Evolutionary conservation across 306 rosid species (phyloP), one percentile per base, ranked within the genome.

Genomic region (Phaseolus lunatus): DNA sequence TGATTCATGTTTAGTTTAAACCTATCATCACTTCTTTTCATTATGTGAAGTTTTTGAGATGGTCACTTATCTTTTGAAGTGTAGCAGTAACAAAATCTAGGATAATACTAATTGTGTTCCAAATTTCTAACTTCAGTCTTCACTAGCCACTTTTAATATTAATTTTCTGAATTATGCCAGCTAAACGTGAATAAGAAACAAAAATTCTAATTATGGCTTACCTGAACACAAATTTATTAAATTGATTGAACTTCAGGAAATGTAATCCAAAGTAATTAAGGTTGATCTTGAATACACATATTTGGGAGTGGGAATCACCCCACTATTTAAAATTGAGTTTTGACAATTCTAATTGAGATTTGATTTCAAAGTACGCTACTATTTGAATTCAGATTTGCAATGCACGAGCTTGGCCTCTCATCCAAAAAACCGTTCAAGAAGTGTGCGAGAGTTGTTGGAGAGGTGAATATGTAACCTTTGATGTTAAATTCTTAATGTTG

Each of bases 361-460:
- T 73, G 35, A 54, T 73, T 73, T 68, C 76, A 37, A 70, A 61
- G 48, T 73, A 76, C 72, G n/a, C 35, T 69, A 64, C 61, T 67
- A 39, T 45, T 16, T 80, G 79, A 73, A 67, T 70, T 59, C 90
- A 92, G 99, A 80, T 95, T 84, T 80, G 99, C 99, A 39, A 95
- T 95, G 99, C 97, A 95, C 31, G 99, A 92, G 85, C 88, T 95
- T 65, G 95, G 99, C 35, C 92, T 95, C 79, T 73, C 92, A 22
- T 95, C 99, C 2, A 86, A 87, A 75, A 95, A 89, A 80, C 96
- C 99, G 2, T 95, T 90, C 87, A 91, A 86, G 96, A 95, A 95
- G 89, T 90, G 99, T 76, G 99, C 99, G 19, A 90, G 99, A 88
- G 99, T 95, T 73, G 99, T 95, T 84, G 99, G 99, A 88, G 99